A percentile compares a stretch with the other conserved stretches of the same genome.
phyloP scores from a whole-genome alignment of 2,329 filamentous ascomycete genomes.

The Botryosphaeria dothidea region DNA sequence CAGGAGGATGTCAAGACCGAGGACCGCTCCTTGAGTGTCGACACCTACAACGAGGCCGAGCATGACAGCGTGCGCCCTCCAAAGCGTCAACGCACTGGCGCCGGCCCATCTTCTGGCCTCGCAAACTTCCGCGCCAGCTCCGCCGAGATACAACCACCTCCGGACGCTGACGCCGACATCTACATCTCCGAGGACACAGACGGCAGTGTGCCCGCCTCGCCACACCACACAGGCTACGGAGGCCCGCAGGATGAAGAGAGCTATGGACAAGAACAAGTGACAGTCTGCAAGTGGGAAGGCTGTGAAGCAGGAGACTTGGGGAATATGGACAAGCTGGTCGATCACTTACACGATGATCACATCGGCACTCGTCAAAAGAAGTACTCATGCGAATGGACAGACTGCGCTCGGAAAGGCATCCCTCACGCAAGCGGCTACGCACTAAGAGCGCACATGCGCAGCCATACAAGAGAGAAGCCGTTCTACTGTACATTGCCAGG shows the following conservation, averaged over 20 bases:
- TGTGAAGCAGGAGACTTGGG: conserved; percentile 50
- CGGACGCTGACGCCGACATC: conserved; percentile 46
- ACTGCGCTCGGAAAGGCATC: conserved; percentile 84
- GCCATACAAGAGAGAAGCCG: conserved; percentile 96
- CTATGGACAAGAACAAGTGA: conserved; percentile 44
- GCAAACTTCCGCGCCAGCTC: conserved; percentile 28
- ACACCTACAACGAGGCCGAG: conserved; percentile 38
- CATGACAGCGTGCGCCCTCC: conserved; percentile 30
- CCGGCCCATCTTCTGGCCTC: conserved; percentile 15
- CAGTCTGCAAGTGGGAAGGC: conserved; percentile 53
- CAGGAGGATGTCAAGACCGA: conserved; percentile 55
- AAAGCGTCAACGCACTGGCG: conserved; percentile 42
- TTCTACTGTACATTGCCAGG: conserved; percentile 95
- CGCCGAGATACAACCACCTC: conserved; percentile 24
- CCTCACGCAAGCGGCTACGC: conserved; percentile 95
- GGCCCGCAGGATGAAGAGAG: conserved; percentile 19
- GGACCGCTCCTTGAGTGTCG: conserved; percentile 50
- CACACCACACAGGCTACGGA: conserved; percentile 42
- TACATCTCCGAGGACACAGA: conserved; percentile 90
- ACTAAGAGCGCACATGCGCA: conserved; percentile 94
- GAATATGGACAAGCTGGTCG: conserved; percentile 55
- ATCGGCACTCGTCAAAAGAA: conserved; percentile 93
- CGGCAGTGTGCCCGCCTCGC: conserved; percentile 66
- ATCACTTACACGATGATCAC: conserved; percentile 76
- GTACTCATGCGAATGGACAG: conserved; percentile 97